Evolutionary conservation across 129 eudicot genomes (phyloP).

Genomic region (Gnaphalium uliginosum): DNA sequence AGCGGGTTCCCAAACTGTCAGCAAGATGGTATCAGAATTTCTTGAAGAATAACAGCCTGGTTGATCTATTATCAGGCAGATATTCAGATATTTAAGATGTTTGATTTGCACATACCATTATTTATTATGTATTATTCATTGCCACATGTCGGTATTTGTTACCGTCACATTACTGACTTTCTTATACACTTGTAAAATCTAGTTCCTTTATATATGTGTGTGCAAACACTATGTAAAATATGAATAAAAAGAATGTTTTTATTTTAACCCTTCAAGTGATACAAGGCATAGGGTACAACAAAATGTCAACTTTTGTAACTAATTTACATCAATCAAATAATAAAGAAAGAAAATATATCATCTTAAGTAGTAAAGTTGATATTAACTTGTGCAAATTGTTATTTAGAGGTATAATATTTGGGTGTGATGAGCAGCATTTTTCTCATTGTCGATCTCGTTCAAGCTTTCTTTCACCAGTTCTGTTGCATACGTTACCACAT

Average conservation of each 20-base stretch:
- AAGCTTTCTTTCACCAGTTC: constrained; percentile 62
- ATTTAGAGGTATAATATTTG: constrained; percentile 1
- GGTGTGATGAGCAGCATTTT: constrained; percentile 11
- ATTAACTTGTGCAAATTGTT: not conserved
- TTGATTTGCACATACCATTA: constrained; percentile 10
- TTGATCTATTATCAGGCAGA: constrained; percentile 17
- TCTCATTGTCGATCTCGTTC: constrained; percentile 45
- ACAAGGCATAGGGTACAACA: constrained; percentile 9
- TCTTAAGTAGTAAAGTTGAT: not conserved
- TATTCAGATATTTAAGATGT: constrained; percentile 27
- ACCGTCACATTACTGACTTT: not conserved
- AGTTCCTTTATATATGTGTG: not conserved
- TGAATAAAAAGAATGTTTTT: constrained; percentile 1
- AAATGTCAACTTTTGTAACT: constrained; percentile 27
- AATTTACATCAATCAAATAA: constrained; percentile 19
- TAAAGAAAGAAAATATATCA: constrained; percentile 16
- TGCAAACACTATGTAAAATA: not conserved
- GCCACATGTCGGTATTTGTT: not conserved
- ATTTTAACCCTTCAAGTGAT: not conserved
- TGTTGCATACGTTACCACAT: constrained; percentile 52
- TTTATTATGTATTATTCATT: not conserved
- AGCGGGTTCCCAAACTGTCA: constrained; percentile 64
- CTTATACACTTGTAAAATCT: not conserved
- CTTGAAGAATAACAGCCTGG: constrained; percentile 39
- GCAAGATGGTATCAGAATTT: constrained; percentile 75